These are phyloP conservation scores for Pyricularia sp. DNA, from an alignment of 2,329 filamentous ascomycete species.

Conservation along the genomic window DNA sequence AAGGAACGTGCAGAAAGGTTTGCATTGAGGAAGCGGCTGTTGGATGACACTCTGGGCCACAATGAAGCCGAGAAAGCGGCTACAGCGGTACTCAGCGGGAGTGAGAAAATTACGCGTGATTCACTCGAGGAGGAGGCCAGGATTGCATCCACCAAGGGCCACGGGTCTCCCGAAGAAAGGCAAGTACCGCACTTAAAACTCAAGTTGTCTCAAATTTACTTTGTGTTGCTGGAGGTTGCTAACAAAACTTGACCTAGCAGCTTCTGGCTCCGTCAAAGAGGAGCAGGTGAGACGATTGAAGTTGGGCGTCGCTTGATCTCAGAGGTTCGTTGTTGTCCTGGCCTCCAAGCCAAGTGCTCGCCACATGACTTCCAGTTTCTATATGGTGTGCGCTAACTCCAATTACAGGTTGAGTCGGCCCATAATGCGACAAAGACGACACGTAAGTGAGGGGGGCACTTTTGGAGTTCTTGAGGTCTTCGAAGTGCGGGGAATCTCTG, in stretches of 20 bases:
- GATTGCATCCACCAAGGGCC: slow-evolving; percentile 32
- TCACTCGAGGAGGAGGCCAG: slow-evolving; percentile 52
- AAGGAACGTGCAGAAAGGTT: slow-evolving; percentile 76
- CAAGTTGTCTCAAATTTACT: neutral
- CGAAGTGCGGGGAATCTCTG: neutral
- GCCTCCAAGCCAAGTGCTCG: neutral
- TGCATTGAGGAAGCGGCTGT: slow-evolving; percentile 62
- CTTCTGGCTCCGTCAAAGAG: slow-evolving; percentile 50
- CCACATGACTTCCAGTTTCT: neutral
- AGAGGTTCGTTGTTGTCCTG: slow-evolving; percentile 19
- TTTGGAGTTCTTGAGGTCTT: neutral
- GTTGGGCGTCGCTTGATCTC: slow-evolving; percentile 42
- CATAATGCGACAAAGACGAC: neutral
- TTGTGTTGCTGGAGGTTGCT: neutral
- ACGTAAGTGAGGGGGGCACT: neutral
- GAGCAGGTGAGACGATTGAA: slow-evolving; percentile 43
- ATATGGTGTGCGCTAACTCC: neutral
- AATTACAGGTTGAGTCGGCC: neutral
- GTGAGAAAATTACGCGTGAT: slow-evolving; percentile 51
- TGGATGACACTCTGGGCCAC: slow-evolving; percentile 58
- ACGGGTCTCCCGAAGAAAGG: slow-evolving; percentile 37
- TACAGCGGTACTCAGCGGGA: slow-evolving; percentile 33
- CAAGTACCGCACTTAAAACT: slow-evolving; percentile 17
- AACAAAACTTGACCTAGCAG: slow-evolving; percentile 17
- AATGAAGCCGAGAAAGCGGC: slow-evolving; percentile 36